Evolutionary conservation across 805 yeast species (phyloP).

Genomic region (Brettanomyces naardenensis): DNA sequence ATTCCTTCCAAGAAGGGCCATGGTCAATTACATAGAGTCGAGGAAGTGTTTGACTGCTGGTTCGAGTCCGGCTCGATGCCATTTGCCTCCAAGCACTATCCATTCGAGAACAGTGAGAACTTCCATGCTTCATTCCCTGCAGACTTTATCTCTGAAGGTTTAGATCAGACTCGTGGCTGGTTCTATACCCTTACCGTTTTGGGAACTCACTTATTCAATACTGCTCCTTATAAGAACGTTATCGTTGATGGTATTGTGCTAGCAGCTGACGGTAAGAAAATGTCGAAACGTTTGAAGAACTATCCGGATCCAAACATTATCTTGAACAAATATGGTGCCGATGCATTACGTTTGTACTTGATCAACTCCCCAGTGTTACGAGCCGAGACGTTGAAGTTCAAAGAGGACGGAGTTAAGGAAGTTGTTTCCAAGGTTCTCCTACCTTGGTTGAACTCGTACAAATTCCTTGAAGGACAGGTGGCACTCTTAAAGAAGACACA

Average conservation of each 20-base stretch:
- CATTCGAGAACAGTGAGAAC: constrained; percentile 69
- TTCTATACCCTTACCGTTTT: constrained; percentile 92
- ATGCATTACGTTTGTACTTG: constrained; percentile 90
- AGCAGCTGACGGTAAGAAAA: constrained; percentile 97
- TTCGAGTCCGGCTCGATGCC: constrained; percentile 99
- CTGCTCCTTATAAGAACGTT: constrained; percentile 91
- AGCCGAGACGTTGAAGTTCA: constrained; percentile 94
- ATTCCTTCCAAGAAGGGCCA: constrained; percentile 90
- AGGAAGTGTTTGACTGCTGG: constrained; percentile 99
- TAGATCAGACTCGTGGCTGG: constrained; percentile 99
- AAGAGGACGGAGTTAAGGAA: constrained; percentile 98
- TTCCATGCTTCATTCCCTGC: constrained; percentile 85
- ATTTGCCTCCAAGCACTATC: constrained; percentile 93
- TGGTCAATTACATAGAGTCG: constrained; percentile 81
- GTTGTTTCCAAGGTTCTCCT: constrained; percentile 90
- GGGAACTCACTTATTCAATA: constrained; percentile 89
- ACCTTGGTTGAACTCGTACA: constrained; percentile 99
- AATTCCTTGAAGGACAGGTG: constrained; percentile 92
- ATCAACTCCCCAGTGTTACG: constrained; percentile 96
- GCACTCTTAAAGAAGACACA: constrained; percentile 74
- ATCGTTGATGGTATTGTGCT: constrained; percentile 94
- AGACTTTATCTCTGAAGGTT: constrained; percentile 95
- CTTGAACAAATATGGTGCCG: constrained; percentile 90
- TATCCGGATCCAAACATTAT: constrained; percentile 91
- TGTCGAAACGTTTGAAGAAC: constrained; percentile 97